Evolutionary conservation across 2,329 filamentous ascomycete genomes (phyloP).

Genomic region (Epichloe festucae): DNA sequence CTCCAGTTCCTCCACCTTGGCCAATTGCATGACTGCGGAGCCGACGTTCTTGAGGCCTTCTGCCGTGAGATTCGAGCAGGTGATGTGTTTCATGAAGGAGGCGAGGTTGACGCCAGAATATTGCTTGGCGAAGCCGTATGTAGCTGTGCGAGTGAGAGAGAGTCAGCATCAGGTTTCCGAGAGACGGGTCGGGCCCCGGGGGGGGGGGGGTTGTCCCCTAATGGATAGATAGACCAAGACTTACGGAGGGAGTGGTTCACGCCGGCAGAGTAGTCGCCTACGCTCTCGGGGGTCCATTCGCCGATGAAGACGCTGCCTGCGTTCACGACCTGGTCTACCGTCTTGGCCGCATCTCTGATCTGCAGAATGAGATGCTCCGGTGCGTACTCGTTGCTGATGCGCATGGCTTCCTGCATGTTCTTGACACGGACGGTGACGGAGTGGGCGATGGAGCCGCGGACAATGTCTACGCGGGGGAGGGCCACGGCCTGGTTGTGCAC

Average conservation of each 20-base stretch:
- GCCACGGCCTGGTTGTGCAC: conserved; percentile 77
- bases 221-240: conserved; percentile 24
- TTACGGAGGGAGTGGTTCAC: conserved; percentile 95
- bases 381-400: conserved; percentile 83
- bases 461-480: conserved; percentile 83
- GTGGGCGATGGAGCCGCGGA: conserved; percentile 79
- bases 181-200: too few species aligned
- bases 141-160: conserved; percentile 42
- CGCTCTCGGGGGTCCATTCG: conserved; percentile 87
- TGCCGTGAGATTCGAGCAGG: conserved; percentile 76
- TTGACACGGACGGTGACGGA: conserved; percentile 74
- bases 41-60: conserved; percentile 80
- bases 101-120: conserved; percentile 95
- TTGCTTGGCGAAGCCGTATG: conserved; percentile 95
- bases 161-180: background rate
- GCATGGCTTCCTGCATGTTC: conserved; percentile 60
- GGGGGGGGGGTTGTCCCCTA: too few species aligned
- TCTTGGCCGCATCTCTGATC: conserved; percentile 59
- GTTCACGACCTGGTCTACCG: conserved; percentile 73
- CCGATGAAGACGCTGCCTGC: conserved; percentile 95
- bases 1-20: conserved; percentile 87
- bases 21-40: conserved; percentile 83
- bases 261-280: conserved; percentile 94
- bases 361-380: conserved; percentile 95
- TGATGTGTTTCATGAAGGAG: conserved; percentile 97